Evolutionary conservation across 2,329 filamentous ascomycete genomes (phyloP).

Genomic region (Fusarium lyarnte): DNA sequence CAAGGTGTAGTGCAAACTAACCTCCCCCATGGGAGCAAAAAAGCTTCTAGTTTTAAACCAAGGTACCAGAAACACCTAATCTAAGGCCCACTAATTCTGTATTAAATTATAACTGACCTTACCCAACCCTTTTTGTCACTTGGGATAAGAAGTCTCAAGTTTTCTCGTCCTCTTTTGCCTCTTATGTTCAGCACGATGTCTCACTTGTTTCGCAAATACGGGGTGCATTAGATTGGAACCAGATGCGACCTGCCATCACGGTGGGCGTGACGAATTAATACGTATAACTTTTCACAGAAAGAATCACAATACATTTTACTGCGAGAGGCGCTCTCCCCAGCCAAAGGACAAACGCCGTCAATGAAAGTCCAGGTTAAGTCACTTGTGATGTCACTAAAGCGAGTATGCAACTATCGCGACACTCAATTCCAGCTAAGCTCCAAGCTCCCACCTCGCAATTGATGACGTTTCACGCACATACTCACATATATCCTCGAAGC

Average conservation of each 20-base stretch:
- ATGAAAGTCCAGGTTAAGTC: background rate
- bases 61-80: background rate
- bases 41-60: background rate
- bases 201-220: background rate
- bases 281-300: accelerated
- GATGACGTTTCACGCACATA: constrained; percentile 27
- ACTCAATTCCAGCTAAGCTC: constrained; percentile 32
- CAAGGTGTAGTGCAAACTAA: background rate
- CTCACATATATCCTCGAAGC: background rate
- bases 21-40: background rate
- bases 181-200: background rate
- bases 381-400: constrained; percentile 30
- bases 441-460: constrained; percentile 26
- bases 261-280: accelerated
- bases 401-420: constrained; percentile 43
- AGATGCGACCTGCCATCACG: no score
- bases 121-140: background rate
- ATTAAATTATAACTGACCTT: no score
- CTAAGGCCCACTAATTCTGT: accelerated
- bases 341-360: background rate
- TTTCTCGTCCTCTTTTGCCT: accelerated
- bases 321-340: background rate
- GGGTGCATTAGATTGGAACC: background rate
- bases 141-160: accelerated
- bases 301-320: no score